Conservation (phyloP, 352 stramenopile species). For the Pythium biforme region DNA sequence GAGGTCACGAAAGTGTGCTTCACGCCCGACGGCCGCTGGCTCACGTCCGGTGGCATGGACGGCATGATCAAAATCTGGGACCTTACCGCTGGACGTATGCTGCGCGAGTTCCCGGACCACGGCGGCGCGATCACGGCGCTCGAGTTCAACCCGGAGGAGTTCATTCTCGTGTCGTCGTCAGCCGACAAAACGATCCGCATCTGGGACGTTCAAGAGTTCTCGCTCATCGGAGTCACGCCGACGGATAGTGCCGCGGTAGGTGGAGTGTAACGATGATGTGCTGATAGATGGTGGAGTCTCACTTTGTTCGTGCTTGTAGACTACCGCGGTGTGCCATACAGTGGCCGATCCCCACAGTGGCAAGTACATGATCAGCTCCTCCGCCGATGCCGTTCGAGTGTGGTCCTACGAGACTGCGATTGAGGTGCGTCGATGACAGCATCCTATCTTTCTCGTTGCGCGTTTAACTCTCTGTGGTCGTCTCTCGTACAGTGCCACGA, state of each 20-base stretch:
- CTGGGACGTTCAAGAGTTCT: slow-evolving; percentile 86
- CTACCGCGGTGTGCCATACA: slow-evolving; percentile 81
- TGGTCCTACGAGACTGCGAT: slow-evolving; percentile 86
- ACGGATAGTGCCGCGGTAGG: slow-evolving; percentile 71
- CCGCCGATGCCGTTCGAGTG: slow-evolving; percentile 69
- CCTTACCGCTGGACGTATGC: slow-evolving; percentile 70
- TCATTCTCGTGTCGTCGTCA: slow-evolving; percentile 79
- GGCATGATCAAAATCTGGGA: slow-evolving; percentile 86
- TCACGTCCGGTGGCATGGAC: slow-evolving; percentile 72
- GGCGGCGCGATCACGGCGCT: slow-evolving; percentile 71
- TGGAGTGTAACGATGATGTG: background rate
- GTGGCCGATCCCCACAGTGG: slow-evolving; percentile 71
- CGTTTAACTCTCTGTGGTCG: background rate
- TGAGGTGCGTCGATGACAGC: slow-evolving; percentile 36
- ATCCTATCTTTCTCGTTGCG: too few relatives aligned
- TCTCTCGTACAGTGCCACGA: slow-evolving; percentile 60
- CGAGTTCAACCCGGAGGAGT: slow-evolving; percentile 86
- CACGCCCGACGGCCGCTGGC: slow-evolving; percentile 78
- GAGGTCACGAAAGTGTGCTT: slow-evolving; percentile 80
- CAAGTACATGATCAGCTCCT: slow-evolving; percentile 80
- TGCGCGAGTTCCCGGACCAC: slow-evolving; percentile 77
- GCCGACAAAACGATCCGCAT: slow-evolving; percentile 79
- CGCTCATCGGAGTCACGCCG: slow-evolving; percentile 74
- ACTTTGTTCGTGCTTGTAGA: slow-evolving; percentile 31
- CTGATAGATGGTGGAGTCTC: background rate